These are phyloP conservation scores for Coemansia sp. DNA, from an alignment of 192 early-diverging fungal genomes.

Conservation along the genomic window DNA sequence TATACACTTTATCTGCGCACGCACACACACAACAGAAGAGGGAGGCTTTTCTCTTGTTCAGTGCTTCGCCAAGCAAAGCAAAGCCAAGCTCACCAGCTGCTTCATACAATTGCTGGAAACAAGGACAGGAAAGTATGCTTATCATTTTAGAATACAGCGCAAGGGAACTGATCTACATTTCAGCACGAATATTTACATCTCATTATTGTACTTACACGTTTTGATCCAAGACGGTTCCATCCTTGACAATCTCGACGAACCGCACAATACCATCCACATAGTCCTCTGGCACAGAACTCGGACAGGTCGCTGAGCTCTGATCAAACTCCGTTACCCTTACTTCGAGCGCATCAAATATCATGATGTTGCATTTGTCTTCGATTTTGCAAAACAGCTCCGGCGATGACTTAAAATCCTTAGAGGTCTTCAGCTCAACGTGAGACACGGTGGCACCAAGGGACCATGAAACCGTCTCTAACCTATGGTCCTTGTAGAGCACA, in stretches of 20 bases:
- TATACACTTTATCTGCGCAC: too few relatives aligned
- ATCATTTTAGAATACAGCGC: not conserved
- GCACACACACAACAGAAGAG: not conserved
- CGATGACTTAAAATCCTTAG: conserved; percentile 35
- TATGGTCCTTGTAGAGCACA: conserved; percentile 60
- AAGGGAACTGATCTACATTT: not conserved
- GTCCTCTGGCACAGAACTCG: conserved; percentile 36
- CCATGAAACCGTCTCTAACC: conserved; percentile 68
- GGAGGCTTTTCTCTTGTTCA: not conserved
- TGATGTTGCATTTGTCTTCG: conserved; percentile 57
- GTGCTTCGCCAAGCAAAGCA: not conserved
- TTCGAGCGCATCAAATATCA: conserved; percentile 56
- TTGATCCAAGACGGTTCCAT: conserved; percentile 9
- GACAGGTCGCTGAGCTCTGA: conserved; percentile 54
- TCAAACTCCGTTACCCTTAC: conserved; percentile 55
- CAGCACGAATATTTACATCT: not conserved
- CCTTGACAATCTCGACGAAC: conserved; percentile 18
- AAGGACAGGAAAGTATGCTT: not conserved
- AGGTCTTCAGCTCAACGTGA: conserved; percentile 62
- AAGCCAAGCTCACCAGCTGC: not conserved
- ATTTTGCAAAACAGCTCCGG: conserved; percentile 50
- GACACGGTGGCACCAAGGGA: conserved; percentile 56
- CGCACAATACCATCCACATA: conserved; percentile 33
- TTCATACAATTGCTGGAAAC: not conserved
- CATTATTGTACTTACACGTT: conserved; percentile 27